Evolutionary conservation across 73 alveolate species (phyloP), one percentile per base, ranked within the genome.

Genomic region (Halteria grandinella): DNA sequence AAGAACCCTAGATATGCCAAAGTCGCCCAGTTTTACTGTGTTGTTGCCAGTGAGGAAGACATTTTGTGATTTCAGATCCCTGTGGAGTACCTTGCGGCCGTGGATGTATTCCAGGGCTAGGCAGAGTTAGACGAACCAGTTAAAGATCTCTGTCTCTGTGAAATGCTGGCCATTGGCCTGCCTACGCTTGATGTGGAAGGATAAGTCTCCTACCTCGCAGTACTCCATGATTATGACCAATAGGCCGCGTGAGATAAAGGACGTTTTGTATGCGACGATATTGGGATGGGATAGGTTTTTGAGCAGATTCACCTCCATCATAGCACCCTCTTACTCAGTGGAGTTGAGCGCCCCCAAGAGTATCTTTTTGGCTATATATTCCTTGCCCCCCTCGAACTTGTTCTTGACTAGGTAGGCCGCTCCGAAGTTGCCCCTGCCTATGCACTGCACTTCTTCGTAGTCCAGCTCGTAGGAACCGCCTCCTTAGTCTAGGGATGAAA

Each of bases 21-120:
- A 96, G 89, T 96, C 99, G 12, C 99, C 99, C 0, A 96, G 74
- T 72, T 96, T 96, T 0, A 96, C 98, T 40, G 94, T 82, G 72
- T 94, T 94, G 75, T 96, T 93, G 55, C 97, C 95, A 59, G 97
- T 96, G 27, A 96, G 76, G 84, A 96, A 96, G 29, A 96, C 93
- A 75, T 96, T 96, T 53, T 89, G 87, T n/a, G 97, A 87, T 60
- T 96, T 96, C 24, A 96, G 85, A 80, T 96, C 99, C 64, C 99
- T 74, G 87, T 96, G 99, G 66, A 96, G 76, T 12, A 96, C 91
- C 77, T 92, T 96, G 49, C 97, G 75, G 15, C 93, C 96, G 75
- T 96, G 99, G 44, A 96, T 87, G 49, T 87, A 87, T 36, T 87
- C 90, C n/a, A 91, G 84, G 24, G 97, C 89, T 29, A 91, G 53